A percentile compares a stretch with the other conserved stretches of the same genome.
phyloP scores from a whole-genome alignment of 495 filamentous ascomycete species.

The Penicillium desertorum region DNA sequence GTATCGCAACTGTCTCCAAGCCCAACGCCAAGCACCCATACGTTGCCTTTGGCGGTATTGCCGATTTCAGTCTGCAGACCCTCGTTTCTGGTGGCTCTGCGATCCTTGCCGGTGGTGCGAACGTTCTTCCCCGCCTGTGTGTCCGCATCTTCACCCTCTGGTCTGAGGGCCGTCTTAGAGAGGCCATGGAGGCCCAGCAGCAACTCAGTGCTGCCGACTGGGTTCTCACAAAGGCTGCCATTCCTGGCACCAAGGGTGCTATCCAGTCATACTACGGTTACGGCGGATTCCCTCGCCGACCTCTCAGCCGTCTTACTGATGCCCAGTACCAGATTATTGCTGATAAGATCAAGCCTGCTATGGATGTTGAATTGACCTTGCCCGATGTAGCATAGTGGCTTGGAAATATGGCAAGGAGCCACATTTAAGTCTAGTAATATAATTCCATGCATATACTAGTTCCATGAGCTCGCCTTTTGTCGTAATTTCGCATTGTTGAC shows the following conservation, averaged over 20 bases:
- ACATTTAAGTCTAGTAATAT: not conserved
- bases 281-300: slow-evolving; percentile 73
- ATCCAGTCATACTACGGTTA: slow-evolving; percentile 84
- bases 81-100: slow-evolving; percentile 76
- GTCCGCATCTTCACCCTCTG: slow-evolving; percentile 82
- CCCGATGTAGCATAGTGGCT: slow-evolving; percentile 37
- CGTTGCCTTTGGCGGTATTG: slow-evolving; percentile 86
- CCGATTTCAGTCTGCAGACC: slow-evolving; percentile 84
- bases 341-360: slow-evolving; percentile 64
- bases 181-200: slow-evolving; percentile 72
- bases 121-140: slow-evolving; percentile 80
- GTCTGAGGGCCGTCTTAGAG: slow-evolving; percentile 66
- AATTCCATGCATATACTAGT: not conserved
- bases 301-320: slow-evolving; percentile 62
- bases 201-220: slow-evolving; percentile 74
- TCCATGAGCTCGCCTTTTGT: not conserved
- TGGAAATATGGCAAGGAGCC: not conserved
- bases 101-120: slow-evolving; percentile 84
- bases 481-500: not conserved
- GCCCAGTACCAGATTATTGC: slow-evolving; percentile 56
- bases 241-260: slow-evolving; percentile 82
- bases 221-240: slow-evolving; percentile 81
- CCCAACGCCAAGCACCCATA: slow-evolving; percentile 56
- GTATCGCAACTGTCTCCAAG: slow-evolving; percentile 35
- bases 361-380: slow-evolving; percentile 61